These are phyloP conservation scores for Ganoderma resinaceum DNA, from an alignment of 1,284 basidiomycete genomes.

Conservation along the genomic window DNA sequence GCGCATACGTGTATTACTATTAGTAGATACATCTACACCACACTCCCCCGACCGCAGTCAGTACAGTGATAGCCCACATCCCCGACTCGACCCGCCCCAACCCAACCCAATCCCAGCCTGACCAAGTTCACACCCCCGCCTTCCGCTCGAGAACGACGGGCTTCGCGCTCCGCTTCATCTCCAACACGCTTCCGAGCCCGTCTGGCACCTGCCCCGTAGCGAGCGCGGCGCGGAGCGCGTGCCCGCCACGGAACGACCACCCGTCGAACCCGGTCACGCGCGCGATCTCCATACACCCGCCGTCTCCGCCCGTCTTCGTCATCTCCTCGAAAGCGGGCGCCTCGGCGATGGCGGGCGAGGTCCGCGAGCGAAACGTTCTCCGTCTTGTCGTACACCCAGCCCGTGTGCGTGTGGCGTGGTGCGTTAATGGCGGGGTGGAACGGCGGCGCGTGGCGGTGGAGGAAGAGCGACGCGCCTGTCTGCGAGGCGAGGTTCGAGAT, in stretches of 20 bases:
- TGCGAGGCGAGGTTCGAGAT: conserved; percentile 88
- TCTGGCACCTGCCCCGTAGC: no score
- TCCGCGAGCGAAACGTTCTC: conserved; percentile 60
- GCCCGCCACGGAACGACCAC: conserved; percentile 43
- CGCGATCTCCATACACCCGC: conserved; percentile 52
- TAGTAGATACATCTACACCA: neutral
- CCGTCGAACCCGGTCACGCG: conserved; percentile 56
- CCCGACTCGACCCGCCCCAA: no score
- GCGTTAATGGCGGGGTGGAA: conserved; percentile 36
- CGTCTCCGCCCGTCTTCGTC: neutral
- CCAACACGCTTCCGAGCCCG: conserved; percentile 37
- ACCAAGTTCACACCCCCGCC: neutral
- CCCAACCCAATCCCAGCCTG: no score
- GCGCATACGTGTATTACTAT: neutral
- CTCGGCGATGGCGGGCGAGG: conserved; percentile 59
- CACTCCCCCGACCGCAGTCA: no score
- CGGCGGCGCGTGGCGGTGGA: conserved; percentile 72
- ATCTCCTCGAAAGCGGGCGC: conserved; percentile 11
- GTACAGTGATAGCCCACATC: no score
- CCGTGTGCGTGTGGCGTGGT: conserved; percentile 18
- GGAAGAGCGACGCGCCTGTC: conserved; percentile 91
- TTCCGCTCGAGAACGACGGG: conserved; percentile 55
- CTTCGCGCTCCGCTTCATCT: conserved; percentile 51
- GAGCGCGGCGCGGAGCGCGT: conserved; percentile 32
- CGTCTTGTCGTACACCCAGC: conserved; percentile 83